Evolutionary conservation across 805 yeast genomes (phyloP).

Genomic region (Nakazawaea molendinolei): DNA sequence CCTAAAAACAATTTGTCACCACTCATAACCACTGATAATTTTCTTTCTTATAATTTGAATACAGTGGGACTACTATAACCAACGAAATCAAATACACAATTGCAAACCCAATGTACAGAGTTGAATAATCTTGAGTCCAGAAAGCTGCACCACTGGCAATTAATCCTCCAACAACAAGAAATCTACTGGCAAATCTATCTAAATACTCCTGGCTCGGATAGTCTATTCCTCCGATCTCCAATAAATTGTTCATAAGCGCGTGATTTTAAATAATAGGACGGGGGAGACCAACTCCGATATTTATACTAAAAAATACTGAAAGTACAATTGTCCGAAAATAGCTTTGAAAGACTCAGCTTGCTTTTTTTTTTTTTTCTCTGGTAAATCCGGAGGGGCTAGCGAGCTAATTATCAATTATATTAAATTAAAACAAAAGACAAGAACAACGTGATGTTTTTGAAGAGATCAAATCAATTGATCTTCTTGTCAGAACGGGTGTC

Average conservation of each 20-base stretch:
- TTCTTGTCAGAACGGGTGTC: conserved; percentile 5
- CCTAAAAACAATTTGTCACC: conserved; percentile 45
- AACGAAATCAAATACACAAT: conserved; percentile 23
- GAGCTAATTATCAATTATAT: too few relatives aligned
- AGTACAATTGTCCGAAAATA: too few relatives aligned
- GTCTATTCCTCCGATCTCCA: conserved; percentile 31
- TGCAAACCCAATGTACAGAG: conserved; percentile 31
- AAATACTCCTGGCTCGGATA: conserved; percentile 47
- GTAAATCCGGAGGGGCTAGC: too few relatives aligned
- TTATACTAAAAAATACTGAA: too few relatives aligned
- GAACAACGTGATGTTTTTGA: too few relatives aligned
- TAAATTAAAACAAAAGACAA: not conserved
- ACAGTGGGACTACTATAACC: conserved; percentile 46
- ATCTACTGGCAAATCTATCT: conserved; percentile 21
- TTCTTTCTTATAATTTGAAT: conserved; percentile 45
- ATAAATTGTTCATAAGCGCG: conserved; percentile 6
- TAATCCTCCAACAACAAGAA: conserved; percentile 26
- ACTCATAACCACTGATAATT: conserved; percentile 41
- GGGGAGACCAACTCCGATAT: too few relatives aligned
- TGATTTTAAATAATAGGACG: not conserved
- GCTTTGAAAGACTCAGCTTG: too few relatives aligned
- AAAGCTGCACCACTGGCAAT: conserved; percentile 44
- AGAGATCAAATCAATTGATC: not conserved
- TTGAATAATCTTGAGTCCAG: conserved; percentile 34
- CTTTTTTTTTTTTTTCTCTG: too few relatives aligned